A percentile compares a stretch with the other conserved stretches of the same genome.
Conservation (phyloP, 768 basidiomycete genomes). For the Lactarius akahatsu region DNA sequence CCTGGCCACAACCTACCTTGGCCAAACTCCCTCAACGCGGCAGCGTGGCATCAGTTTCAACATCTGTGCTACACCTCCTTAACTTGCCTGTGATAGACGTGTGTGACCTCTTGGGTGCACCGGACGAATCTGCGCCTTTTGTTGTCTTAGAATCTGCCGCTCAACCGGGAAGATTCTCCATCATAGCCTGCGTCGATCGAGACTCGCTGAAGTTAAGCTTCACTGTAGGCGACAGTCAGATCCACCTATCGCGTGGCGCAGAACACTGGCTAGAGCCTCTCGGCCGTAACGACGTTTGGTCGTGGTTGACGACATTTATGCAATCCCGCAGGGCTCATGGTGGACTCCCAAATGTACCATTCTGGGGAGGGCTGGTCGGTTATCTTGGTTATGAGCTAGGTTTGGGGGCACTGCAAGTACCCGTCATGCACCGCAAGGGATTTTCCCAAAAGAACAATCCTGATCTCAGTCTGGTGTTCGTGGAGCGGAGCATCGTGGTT, state of each 20-base stretch:
- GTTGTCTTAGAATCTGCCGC: conserved; percentile 76
- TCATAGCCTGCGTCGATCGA: conserved; percentile 60
- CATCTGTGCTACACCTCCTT: conserved; percentile 42
- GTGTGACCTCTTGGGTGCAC: conserved; percentile 63
- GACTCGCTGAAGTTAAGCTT: conserved; percentile 60
- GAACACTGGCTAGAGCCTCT: conserved; percentile 43
- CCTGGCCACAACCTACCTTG: conserved; percentile 56
- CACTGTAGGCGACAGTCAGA: conserved; percentile 47
- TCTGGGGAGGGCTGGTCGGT: conserved; percentile 84
- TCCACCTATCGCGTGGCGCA: conserved; percentile 46
- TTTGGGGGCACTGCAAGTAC: conserved; percentile 51
- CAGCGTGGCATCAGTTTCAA: conserved; percentile 17
- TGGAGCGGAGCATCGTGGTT: conserved; percentile 74
- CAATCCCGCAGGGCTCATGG: conserved; percentile 45
- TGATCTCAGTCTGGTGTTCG: conserved; percentile 73
- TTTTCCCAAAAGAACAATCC: conserved; percentile 47
- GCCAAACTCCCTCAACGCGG: conserved; percentile 31
- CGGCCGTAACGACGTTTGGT: conserved; percentile 60
- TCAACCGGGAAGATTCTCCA: conserved; percentile 69
- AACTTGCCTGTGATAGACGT: conserved; percentile 45
- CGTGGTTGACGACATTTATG: conserved; percentile 76
- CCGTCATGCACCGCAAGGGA: conserved; percentile 36
- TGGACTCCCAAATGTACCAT: conserved; percentile 58
- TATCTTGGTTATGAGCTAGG: conserved; percentile 81
- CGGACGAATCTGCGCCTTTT: conserved; percentile 59